These are phyloP conservation scores for Salix arbutifolia DNA, from an alignment of 345 rosid species.

Conservation along the genomic window DNA sequence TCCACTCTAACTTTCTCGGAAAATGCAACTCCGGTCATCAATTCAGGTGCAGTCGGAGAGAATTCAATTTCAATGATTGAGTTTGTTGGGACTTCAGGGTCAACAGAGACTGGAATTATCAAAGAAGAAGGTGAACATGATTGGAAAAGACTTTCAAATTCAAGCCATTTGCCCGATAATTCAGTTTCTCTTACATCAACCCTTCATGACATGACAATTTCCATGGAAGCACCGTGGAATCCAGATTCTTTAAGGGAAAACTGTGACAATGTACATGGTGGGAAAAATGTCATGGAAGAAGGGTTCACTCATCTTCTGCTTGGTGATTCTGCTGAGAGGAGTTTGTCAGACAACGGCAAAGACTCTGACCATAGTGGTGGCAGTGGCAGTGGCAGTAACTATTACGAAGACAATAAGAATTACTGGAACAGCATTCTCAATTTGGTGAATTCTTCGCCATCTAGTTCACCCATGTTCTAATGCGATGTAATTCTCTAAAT, in stretches of 20 bases:
- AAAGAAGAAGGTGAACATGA: slow-evolving; percentile 60
- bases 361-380: slow-evolving; percentile 39
- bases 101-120: slow-evolving; percentile 39
- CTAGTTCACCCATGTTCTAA: slow-evolving; percentile 64
- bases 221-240: slow-evolving; percentile 46
- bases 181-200: slow-evolving; percentile 40
- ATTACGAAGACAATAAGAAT: slow-evolving; percentile 80
- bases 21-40: slow-evolving; percentile 24
- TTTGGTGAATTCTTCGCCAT: slow-evolving; percentile 84
- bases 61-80: slow-evolving; percentile 41
- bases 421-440: slow-evolving; percentile 94
- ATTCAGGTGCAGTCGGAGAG: slow-evolving; percentile 16
- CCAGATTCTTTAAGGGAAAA: slow-evolving; percentile 38
- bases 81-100: slow-evolving; percentile 49
- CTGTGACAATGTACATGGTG: slow-evolving; percentile 11
- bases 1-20: slow-evolving; percentile 78
- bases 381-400: slow-evolving; percentile 28
- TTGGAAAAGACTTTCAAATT: slow-evolving; percentile 44
- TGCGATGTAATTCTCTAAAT: not conserved
- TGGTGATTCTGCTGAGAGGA: slow-evolving; percentile 44
- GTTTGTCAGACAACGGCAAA: slow-evolving; percentile 39
- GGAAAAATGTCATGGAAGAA: slow-evolving; percentile 42
- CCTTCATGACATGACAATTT: slow-evolving; percentile 45
- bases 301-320: slow-evolving; percentile 79
- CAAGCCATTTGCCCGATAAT: slow-evolving; percentile 30